Evolutionary conservation across 176 grass and related monocot genomes (phyloP).

Genomic region (Otatea glauca): DNA sequence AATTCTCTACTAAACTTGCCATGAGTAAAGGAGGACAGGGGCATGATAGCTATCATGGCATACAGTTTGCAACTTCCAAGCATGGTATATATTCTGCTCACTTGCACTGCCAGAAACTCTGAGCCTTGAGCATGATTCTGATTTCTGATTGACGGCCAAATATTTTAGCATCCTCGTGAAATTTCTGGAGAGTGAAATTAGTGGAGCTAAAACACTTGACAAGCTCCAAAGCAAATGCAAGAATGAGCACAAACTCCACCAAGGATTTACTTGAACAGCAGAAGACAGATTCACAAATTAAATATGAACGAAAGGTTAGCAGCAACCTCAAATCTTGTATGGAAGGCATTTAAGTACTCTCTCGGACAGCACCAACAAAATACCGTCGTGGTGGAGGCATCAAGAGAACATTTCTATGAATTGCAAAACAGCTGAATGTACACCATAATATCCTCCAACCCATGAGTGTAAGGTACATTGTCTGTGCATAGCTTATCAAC

Average conservation of each 20-base stretch:
- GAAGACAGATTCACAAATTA: background rate
- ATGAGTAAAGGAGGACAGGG: background rate
- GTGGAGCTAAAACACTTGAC: background rate
- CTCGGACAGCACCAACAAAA: slow-evolving; percentile 2
- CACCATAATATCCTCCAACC: slow-evolving; percentile 60
- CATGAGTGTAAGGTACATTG: slow-evolving; percentile 26
- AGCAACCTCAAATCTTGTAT: slow-evolving; percentile 25
- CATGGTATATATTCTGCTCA: background rate
- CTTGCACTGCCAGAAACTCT: background rate
- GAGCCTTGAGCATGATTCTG: background rate
- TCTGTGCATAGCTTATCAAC: slow-evolving; percentile 60
- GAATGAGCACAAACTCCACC: background rate
- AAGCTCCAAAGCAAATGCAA: background rate
- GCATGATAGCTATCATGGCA: background rate
- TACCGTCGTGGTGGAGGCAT: background rate
- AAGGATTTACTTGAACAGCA: background rate
- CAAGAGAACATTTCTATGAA: slow-evolving; percentile 19
- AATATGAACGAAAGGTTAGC: slow-evolving; percentile 26
- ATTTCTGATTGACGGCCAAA: background rate
- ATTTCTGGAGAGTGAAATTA: background rate
- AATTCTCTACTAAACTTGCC: background rate
- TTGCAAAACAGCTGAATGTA: slow-evolving; percentile 24
- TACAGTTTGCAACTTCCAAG: background rate
- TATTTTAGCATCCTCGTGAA: background rate
- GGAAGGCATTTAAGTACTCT: background rate